phyloP scores from a whole-genome alignment of 345 rosid species.

The Brassica juncea region DNA sequence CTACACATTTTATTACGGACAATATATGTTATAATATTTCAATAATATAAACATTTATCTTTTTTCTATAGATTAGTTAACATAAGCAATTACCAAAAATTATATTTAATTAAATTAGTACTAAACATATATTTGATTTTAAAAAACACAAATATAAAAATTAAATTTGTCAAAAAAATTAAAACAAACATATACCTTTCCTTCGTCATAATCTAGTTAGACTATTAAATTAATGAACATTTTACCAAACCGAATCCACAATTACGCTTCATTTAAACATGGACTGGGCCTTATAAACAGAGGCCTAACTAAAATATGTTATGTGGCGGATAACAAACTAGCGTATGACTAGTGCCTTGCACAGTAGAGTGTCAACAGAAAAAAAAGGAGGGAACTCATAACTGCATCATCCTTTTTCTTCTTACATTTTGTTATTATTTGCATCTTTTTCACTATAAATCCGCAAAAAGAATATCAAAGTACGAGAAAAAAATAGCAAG shows the following conservation, averaged over 20 bases:
- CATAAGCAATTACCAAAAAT: too few species aligned
- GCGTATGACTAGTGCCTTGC: conserved; percentile 37
- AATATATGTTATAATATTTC: too few species aligned
- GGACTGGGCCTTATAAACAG: background rate
- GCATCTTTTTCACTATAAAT: conserved; percentile 8
- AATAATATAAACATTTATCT: too few species aligned
- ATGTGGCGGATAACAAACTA: conserved; percentile 26
- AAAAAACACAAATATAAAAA: too few species aligned
- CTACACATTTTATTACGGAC: too few species aligned
- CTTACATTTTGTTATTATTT: conserved; percentile 4
- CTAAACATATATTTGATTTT: too few species aligned
- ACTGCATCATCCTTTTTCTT: conserved; percentile 35
- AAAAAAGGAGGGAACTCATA: conserved; percentile 44
- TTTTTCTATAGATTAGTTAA: too few species aligned
- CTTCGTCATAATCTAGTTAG: too few species aligned
- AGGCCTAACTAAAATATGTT: background rate
- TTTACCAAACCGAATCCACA: background rate
- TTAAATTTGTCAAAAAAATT: too few species aligned
- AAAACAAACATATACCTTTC: too few species aligned
- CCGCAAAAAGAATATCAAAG: background rate
- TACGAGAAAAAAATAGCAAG: background rate
- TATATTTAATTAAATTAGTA: too few species aligned
- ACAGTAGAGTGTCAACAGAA: conserved; percentile 18
- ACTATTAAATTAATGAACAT: background rate
- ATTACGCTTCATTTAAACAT: background rate